phyloP scores from a whole-genome alignment of 768 basidiomycete species.

The Lactifluus echinatus region DNA sequence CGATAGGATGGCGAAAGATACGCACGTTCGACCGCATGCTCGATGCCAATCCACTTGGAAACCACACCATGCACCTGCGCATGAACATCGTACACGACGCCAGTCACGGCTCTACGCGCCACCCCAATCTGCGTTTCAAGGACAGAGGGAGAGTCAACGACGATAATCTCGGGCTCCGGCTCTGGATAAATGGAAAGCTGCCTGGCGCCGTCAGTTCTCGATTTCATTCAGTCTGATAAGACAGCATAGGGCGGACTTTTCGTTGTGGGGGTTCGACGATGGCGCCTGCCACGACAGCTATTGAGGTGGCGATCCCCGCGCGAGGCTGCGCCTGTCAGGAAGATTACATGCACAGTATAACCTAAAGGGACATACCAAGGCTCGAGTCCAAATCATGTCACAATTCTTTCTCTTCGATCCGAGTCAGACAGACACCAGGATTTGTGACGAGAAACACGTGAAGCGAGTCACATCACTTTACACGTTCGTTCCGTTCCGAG shows the following conservation, averaged over 20 bases:
- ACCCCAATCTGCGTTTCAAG: conserved; percentile 72
- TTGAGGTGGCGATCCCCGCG: not conserved
- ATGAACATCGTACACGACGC: conserved; percentile 48
- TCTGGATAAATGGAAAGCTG: conserved; percentile 82
- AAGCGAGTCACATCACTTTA: not conserved
- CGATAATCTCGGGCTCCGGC: conserved; percentile 50
- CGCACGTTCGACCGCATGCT: conserved; percentile 79
- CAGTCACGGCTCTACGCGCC: conserved; percentile 51
- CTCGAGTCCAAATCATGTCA: conserved; percentile 12
- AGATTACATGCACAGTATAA: not conserved
- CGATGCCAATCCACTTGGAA: conserved; percentile 77
- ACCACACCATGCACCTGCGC: conserved; percentile 63
- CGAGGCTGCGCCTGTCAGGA: not conserved
- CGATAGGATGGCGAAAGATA: conserved; percentile 14
- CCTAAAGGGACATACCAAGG: conserved; percentile 1
- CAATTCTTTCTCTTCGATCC: too few relatives aligned
- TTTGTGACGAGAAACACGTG: conserved; percentile 5
- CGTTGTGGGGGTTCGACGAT: conserved; percentile 2
- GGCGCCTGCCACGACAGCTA: not conserved
- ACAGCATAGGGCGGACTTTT: conserved; percentile 5
- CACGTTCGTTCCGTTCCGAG: too few relatives aligned
- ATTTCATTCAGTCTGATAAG: not conserved
- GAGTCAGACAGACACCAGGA: too few relatives aligned
- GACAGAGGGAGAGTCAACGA: conserved; percentile 65
- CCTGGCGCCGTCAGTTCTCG: not conserved